Base-by-base conservation (phyloP, 2,329 filamentous ascomycete species). In the Clonostachys chloroleuca region DNA sequence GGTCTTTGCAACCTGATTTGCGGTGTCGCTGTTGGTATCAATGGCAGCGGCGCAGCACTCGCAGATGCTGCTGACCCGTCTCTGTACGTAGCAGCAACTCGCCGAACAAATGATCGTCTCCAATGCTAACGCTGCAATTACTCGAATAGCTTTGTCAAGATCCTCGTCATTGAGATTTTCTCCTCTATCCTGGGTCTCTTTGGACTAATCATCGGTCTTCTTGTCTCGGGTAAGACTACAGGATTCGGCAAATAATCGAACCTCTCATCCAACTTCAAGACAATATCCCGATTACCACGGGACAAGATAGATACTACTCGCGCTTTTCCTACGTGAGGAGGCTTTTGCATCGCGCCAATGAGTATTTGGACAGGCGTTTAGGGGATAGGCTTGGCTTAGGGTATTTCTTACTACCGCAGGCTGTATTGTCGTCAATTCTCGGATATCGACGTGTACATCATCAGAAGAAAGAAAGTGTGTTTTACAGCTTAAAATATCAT, bases 131-230 rank as follows among this genome's bases (percentile, higher is more conserved):
- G 14, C 4, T 9, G 5, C 9, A 12, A 45, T 30, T 10, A 30
- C 4, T 8, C 48, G 37, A n/a, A 14, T 37, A 96, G 92, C 47
- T 99, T 99, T 70, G 92, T 99, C 71, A 96, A 96, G 75, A 96
- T 99, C 57, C 84, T 99, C 45, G 92, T 99, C 57, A 95, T 99
- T 61, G 95, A 99, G 71, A 99, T 99, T 66, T 99, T 99, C 77
- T 96, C 92, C 66, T 97, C 92, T 39, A 92, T 99, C 43, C 79
- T 99, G 12, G 94, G 95, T 53, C 83, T 99, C 5, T 99, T 99
- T 62, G 95, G 94, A 49, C 79, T 99, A 53, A 99, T 99, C 62
- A 85, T 99, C 56, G 94, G 95, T 42, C 80, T 99, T 47, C 77
- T 99, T 55, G 80, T 97, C 45, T 89, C 89, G 49, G 80, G 86